These are phyloP conservation scores for Nicotiana obtusifolia DNA, from an alignment of 257 asterid genomes.

Conservation along the genomic window DNA sequence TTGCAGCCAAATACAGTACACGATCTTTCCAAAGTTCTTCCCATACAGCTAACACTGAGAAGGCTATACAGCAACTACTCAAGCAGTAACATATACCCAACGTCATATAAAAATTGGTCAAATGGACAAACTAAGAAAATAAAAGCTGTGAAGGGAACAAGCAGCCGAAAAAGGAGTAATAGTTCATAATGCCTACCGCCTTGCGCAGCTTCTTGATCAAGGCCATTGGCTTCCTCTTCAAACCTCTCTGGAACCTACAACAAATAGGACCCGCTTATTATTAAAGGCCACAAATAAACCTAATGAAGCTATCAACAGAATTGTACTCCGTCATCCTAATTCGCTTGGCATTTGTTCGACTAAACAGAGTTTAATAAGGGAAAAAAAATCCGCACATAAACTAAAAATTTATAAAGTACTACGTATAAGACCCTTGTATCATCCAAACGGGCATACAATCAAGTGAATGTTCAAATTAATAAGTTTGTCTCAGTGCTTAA, in stretches of 20 bases:
- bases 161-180: background rate
- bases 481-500: background rate
- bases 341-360: no score
- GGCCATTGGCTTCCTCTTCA: conserved; percentile 38
- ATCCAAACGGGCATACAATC: no score
- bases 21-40: background rate
- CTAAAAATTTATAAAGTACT: background rate
- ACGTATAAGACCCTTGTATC: background rate
- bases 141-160: background rate
- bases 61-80: background rate
- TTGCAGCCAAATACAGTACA: no score
- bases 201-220: conserved; percentile 34
- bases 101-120: background rate
- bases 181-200: conserved; percentile 18
- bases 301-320: no score
- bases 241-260: conserved; percentile 31
- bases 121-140: background rate
- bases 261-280: background rate
- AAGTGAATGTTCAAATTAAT: background rate
- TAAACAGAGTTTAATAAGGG: no score
- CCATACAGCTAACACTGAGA: background rate
- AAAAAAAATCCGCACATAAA: no score
- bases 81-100: background rate
- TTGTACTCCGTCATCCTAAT: no score
- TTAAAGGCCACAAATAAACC: no score